phyloP scores from a whole-genome alignment of 495 filamentous ascomycete species.

The Trichoderma gamsii region DNA sequence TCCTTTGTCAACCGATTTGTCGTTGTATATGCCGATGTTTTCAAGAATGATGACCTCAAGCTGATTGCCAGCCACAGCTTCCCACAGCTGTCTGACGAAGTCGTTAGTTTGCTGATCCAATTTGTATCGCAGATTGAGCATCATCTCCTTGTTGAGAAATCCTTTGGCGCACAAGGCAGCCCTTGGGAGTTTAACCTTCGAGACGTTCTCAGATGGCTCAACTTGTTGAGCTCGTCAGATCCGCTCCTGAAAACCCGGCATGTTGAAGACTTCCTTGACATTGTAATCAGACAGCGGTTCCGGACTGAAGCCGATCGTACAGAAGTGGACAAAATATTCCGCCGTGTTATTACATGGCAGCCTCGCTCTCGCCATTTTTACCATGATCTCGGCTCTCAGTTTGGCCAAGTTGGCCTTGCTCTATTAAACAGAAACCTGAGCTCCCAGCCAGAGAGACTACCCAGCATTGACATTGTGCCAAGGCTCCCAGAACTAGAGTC shows the following conservation, averaged over 20 bases:
- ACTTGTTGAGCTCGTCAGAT: slow-evolving; percentile 56
- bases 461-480: slow-evolving; percentile 50
- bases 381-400: slow-evolving; percentile 45
- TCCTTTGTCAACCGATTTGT: slow-evolving; percentile 98
- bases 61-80: slow-evolving; percentile 75
- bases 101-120: slow-evolving; percentile 58
- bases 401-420: slow-evolving; percentile 70
- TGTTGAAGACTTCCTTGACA: slow-evolving; percentile 65
- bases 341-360: slow-evolving; percentile 29
- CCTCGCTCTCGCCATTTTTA: slow-evolving; percentile 55
- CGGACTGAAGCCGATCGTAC: slow-evolving; percentile 60
- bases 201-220: slow-evolving; percentile 85
- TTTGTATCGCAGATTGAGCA: slow-evolving; percentile 76
- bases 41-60: slow-evolving; percentile 71
- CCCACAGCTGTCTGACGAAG: slow-evolving; percentile 48
- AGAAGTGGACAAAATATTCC: slow-evolving; percentile 58
- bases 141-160: slow-evolving; percentile 56
- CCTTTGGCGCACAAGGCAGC: slow-evolving; percentile 71
- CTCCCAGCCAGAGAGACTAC: slow-evolving; percentile 49
- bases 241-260: slow-evolving; percentile 46
- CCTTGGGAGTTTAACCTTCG: slow-evolving; percentile 98
- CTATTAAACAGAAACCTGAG: slow-evolving; percentile 54
- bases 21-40: slow-evolving; percentile 90
- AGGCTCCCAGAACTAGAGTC: slow-evolving; percentile 71
- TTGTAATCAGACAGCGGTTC: slow-evolving; percentile 88